Evolutionary conservation across 257 asterid genomes (phyloP), one percentile per base, ranked within the genome.

Genomic region (Nicotiana tabacum): DNA sequence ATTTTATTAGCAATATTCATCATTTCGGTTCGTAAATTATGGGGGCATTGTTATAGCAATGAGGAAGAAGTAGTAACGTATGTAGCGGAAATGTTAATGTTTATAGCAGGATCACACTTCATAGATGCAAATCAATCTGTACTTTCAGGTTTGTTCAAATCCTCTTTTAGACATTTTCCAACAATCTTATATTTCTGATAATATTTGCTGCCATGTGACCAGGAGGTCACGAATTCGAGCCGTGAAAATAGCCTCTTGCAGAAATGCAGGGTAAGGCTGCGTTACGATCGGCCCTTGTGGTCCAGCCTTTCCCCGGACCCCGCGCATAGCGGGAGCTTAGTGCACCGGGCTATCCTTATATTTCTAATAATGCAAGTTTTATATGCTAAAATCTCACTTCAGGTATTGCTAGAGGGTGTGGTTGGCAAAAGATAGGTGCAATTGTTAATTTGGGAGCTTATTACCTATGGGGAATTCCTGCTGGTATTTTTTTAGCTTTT

Each of bases 371-470:
- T 56, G 92, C 93, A 32, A 86, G 94, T 53, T 13, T 53, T 10
- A 53, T 53, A 53, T 53, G 17, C 57, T 7, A 43, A 53, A 53
- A 10, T 48, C 4, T 48, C 56, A 48, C 4, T 8, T 39, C 18
- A 74, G 80, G 80, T 74, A 74, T 74, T 74, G 24, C 80, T 24
- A 74, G 80, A 77, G 97, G 97, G 6, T 92, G 97, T 72, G 97
- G 97, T 1, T 90, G 97, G 97, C 97, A 93, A 85, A 92, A 91
- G 81, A 89, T 91, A 21, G 96, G 94, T 15, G 97, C 97, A 24
- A 70, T 88, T 0, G 90, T 92, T 1, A 93, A 93, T 66, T 82
- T 93, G 76, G 97, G 85, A 2, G 83, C 97, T 0, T 92, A 91
- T 82, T 92, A 92, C 64, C 62, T 92, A 4, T 85, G 92, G 37